phyloP scores from a whole-genome alignment of 352 stramenopile species.

The Phytophthora pistaciae region DNA sequence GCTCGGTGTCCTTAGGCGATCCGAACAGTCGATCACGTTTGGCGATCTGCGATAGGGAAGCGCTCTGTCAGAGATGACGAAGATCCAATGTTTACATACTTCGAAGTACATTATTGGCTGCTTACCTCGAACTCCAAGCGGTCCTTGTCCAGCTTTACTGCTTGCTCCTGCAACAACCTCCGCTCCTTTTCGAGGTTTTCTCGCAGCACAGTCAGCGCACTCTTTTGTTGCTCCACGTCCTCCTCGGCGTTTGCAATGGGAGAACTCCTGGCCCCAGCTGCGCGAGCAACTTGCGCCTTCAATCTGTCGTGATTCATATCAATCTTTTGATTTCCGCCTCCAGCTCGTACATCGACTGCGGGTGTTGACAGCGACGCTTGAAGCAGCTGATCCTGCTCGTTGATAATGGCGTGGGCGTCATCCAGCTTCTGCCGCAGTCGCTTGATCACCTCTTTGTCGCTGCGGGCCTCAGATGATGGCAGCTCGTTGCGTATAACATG shows the following conservation, averaged over 20 bases:
- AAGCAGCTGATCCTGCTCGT: constrained; percentile 75
- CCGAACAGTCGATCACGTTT: constrained; percentile 50
- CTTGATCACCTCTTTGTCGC: constrained; percentile 53
- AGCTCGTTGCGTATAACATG: constrained; percentile 58
- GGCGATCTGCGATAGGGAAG: constrained; percentile 35
- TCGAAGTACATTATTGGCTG: constrained; percentile 35
- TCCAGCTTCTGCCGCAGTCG: constrained; percentile 73
- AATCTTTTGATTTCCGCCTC: constrained; percentile 16
- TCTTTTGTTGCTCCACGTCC: constrained; percentile 46
- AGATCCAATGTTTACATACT: constrained; percentile 1
- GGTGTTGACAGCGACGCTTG: constrained; percentile 60
- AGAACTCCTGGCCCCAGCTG: constrained; percentile 20
- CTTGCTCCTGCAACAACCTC: constrained; percentile 54
- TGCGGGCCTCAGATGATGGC: constrained; percentile 39
- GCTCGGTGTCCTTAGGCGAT: constrained; percentile 1
- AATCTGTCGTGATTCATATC: constrained; percentile 3
- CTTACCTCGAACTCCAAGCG: constrained; percentile 68
- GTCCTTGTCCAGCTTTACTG: constrained; percentile 69
- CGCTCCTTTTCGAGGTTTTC: constrained; percentile 57
- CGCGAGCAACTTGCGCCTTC: constrained; percentile 1
- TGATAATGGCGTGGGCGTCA: constrained; percentile 69
- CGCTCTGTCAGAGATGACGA: constrained; percentile 13
- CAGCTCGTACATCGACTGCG: constrained; percentile 9
- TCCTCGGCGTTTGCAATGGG: constrained; percentile 35
- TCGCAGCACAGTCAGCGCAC: constrained; percentile 39